Conservation (phyloP, 768 basidiomycete genomes). For the Boletellus emodensis region DNA sequence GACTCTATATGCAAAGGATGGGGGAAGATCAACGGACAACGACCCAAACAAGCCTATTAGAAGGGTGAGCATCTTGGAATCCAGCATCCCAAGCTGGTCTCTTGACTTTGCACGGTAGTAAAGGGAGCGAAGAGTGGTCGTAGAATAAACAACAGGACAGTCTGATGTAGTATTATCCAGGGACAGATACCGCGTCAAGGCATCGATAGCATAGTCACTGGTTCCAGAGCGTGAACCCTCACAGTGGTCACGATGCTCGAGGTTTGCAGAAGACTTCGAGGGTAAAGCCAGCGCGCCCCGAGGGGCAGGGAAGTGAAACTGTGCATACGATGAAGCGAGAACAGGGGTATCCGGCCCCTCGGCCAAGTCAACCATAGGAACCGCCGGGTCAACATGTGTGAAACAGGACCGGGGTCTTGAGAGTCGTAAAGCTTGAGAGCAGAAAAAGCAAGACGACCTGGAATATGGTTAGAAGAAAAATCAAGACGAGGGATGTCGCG, state of each 20-base stretch:
- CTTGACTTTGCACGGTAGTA: slow-evolving; percentile 37
- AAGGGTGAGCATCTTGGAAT: slow-evolving; percentile 34
- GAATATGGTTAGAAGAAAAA: not conserved
- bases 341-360: not conserved
- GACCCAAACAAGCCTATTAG: slow-evolving; percentile 50
- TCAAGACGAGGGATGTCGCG: not conserved
- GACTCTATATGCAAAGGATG: slow-evolving; percentile 24
- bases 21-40: slow-evolving; percentile 36
- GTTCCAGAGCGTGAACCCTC: not conserved
- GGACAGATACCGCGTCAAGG: slow-evolving; percentile 14
- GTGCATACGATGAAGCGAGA: not conserved
- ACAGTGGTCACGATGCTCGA: not conserved
- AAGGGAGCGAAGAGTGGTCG: slow-evolving; percentile 36
- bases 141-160: slow-evolving; percentile 17
- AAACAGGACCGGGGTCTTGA: not conserved
- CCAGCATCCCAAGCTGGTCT: slow-evolving; percentile 33
- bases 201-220: slow-evolving; percentile 9
- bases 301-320: not conserved
- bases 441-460: slow-evolving; percentile 6
- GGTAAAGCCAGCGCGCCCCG: not conserved
- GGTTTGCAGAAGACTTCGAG: not conserved
- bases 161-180: slow-evolving; percentile 9
- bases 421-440: not conserved
- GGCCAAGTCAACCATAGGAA: not conserved
- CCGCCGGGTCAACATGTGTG: not conserved